Evolutionary conservation across 2,329 filamentous ascomycete species (phyloP).

Genomic region (Ampelomyces quisqualis): DNA sequence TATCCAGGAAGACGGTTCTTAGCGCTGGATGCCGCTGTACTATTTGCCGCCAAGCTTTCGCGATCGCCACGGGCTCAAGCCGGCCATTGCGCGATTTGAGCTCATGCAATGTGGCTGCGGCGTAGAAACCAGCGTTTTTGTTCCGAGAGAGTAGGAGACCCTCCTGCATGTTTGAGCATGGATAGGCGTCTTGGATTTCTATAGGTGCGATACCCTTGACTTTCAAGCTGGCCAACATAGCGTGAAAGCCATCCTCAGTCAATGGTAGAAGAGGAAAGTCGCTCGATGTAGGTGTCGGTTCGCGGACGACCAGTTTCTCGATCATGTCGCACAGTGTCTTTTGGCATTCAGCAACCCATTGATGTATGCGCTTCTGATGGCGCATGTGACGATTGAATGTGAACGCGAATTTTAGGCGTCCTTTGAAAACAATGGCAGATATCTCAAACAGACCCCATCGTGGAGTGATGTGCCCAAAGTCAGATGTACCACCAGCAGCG

Average conservation of each 20-base stretch:
- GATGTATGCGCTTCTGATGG: constrained; percentile 47
- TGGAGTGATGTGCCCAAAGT: constrained; percentile 48
- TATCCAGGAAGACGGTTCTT: constrained; percentile 38
- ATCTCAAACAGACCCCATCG: constrained; percentile 56
- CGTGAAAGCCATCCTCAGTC: constrained; percentile 46
- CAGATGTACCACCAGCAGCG: constrained; percentile 48
- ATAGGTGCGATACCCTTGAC: constrained; percentile 39
- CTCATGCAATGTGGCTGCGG: constrained; percentile 35
- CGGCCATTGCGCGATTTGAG: constrained; percentile 15
- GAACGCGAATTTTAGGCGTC: constrained; percentile 52
- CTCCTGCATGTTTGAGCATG: constrained; percentile 39
- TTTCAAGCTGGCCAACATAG: constrained; percentile 44
- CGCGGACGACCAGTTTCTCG: constrained; percentile 24
- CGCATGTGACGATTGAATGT: constrained; percentile 53
- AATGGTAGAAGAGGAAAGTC: constrained; percentile 51
- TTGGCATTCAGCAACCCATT: constrained; percentile 48
- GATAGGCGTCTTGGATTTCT: constrained; percentile 46
- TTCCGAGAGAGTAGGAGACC: constrained; percentile 35
- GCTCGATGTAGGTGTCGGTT: constrained; percentile 44
- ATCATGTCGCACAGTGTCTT: constrained; percentile 37
- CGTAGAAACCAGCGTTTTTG: constrained; percentile 36
- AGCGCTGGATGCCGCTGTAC: constrained; percentile 32
- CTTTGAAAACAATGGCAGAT: constrained; percentile 52
- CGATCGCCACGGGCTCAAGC: constrained; percentile 18
- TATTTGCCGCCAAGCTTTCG: constrained; percentile 32